phyloP scores from a whole-genome alignment of 2,329 filamentous ascomycete genomes.

The Colletotrichum higginsianum region DNA sequence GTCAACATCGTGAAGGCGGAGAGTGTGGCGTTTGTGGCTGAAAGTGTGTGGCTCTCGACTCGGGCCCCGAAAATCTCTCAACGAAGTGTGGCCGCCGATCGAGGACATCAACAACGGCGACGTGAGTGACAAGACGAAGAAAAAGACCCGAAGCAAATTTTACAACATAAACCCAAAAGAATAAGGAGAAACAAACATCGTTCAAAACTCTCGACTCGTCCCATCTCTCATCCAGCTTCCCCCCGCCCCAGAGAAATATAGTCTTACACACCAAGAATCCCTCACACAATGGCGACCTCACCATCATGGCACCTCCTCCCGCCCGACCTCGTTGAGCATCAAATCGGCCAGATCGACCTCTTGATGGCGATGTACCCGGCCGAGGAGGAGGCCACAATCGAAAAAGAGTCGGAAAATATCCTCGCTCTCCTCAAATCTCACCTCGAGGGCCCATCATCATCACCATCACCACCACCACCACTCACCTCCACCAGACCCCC shows the following conservation, averaged over 20 bases:
- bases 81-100: neutral
- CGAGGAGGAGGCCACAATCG: slow-evolving; percentile 47
- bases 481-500: neutral
- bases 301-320: slow-evolving; percentile 49
- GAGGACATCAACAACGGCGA: neutral
- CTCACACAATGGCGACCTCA: slow-evolving; percentile 13
- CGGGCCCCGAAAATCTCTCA: slow-evolving; percentile 15
- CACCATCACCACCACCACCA: neutral
- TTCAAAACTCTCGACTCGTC: neutral
- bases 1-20: neutral
- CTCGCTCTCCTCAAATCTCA: neutral
- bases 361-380: slow-evolving; percentile 66
- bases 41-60: slow-evolving; percentile 4
- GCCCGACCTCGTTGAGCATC: slow-evolving; percentile 61
- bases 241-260: too few species aligned
- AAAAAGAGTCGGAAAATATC: neutral
- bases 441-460: neutral
- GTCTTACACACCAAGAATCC: too few species aligned
- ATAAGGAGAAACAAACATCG: too few species aligned
- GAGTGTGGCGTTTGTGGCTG: slow-evolving; percentile 25
- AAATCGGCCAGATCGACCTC: slow-evolving; percentile 66
- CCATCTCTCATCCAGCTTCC: neutral
- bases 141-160: too few species aligned
- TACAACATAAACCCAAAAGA: too few species aligned
- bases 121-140: neutral